These are phyloP conservation scores for Nigrospora sphaerica DNA, from an alignment of 2,329 filamentous ascomycete genomes.

Conservation along the genomic window DNA sequence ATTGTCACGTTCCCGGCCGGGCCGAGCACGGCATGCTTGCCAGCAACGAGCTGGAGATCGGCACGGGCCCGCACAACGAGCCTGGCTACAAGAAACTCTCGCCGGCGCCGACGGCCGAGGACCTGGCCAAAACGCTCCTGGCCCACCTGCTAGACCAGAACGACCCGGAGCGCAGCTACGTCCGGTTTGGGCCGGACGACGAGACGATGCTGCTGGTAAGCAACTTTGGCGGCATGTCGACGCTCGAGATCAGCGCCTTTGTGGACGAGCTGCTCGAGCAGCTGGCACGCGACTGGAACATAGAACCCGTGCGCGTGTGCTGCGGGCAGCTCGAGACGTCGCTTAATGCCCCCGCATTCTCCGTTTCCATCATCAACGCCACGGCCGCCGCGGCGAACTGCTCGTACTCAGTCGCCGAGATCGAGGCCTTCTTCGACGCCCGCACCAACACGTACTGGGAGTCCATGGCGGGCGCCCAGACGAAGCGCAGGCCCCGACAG, in stretches of 20 bases:
- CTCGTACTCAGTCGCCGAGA: conserved; percentile 39
- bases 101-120: conserved; percentile 39
- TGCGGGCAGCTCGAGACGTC: conserved; percentile 64
- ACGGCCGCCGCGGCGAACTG: conserved; percentile 37
- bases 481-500: conserved; percentile 23
- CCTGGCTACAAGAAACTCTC: conserved; percentile 52
- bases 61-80: conserved; percentile 62
- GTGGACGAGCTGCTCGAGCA: conserved; percentile 46
- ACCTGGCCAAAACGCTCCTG: conserved; percentile 50
- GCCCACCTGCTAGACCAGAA: conserved; percentile 51
- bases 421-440: conserved; percentile 58
- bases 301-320: conserved; percentile 47
- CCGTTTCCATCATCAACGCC: conserved; percentile 58
- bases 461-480: conserved; percentile 40
- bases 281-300: conserved; percentile 36
- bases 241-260: conserved; percentile 48
- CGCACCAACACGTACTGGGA: conserved; percentile 53
- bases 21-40: conserved; percentile 39
- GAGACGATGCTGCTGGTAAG: conserved; percentile 47
- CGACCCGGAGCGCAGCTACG: conserved; percentile 41
- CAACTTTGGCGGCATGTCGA: conserved; percentile 54
- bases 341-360: conserved; percentile 65
- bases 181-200: conserved; percentile 37
- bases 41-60: conserved; percentile 51
- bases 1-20: conserved; percentile 52